A percentile compares a stretch with the other conserved stretches of the same genome.
phyloP scores from a whole-genome alignment of 768 basidiomycete species.

The Phylloporus sp. region DNA sequence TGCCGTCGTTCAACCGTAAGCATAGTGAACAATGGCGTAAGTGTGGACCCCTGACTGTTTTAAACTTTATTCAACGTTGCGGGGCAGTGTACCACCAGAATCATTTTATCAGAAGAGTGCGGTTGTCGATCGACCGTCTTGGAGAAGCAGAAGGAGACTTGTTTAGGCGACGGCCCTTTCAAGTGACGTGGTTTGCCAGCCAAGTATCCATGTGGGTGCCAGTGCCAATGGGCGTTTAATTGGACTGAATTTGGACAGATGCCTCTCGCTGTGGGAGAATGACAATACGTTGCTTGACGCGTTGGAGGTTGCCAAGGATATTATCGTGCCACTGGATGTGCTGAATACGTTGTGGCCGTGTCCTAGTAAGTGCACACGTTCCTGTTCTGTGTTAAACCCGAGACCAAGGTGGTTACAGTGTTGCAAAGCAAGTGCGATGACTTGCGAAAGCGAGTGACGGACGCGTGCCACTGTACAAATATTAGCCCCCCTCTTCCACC shows the following conservation, averaged over 20 bases:
- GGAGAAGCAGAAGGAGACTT: conserved; percentile 49
- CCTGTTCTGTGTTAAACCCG: conserved; percentile 1
- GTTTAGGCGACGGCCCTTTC: conserved; percentile 65
- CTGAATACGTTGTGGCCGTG: conserved; percentile 71
- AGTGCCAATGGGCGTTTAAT: background rate
- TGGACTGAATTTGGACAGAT: conserved; percentile 36
- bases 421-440: conserved; percentile 47
- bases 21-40: conserved; percentile 79
- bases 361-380: conserved; percentile 34
- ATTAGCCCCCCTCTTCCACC: conserved; percentile 40
- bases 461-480: conserved; percentile 44
- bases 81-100: conserved; percentile 62
- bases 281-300: conserved; percentile 56
- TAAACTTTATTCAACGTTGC: conserved; percentile 1
- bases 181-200: conserved; percentile 67
- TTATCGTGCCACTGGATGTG: conserved; percentile 60
- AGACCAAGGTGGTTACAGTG: conserved; percentile 31
- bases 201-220: conserved; percentile 56
- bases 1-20: conserved; percentile 61
- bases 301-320: conserved; percentile 61
- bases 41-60: conserved; percentile 28
- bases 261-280: conserved; percentile 61
- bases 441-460: conserved; percentile 45
- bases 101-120: conserved; percentile 60
- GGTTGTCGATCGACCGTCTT: conserved; percentile 49